Evolutionary conservation across 306 rosid genomes (phyloP), one percentile per base, ranked within the genome.

Genomic region (Sicyos edulis): DNA sequence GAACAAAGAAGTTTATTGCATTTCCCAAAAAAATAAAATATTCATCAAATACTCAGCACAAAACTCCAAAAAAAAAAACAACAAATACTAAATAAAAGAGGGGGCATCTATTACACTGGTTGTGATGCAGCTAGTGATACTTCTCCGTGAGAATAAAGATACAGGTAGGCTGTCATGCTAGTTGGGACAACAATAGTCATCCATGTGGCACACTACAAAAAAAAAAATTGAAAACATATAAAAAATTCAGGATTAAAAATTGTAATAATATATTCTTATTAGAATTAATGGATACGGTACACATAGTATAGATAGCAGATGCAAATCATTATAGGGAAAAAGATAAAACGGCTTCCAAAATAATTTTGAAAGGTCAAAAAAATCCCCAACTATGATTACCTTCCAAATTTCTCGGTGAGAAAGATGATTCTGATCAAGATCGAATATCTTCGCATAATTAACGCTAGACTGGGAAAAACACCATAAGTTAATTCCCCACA

Each of bases 31-130:
- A 71, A 22, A 24, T 22, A 44, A 16, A 61, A 52, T 24, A 71
- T 52, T 37, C 40, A 56, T 70, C 63, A 71, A 72, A 34, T 76
- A 71, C 50, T 62, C 29, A 26, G 1, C 29, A 26, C 29, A 26
- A 26, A 26, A 26, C 29, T 26, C 29, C 29, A 26, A 26, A 26
- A 26, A 26, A 26, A 26, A 26, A 26, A 26, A 26, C 3, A 1
- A 26, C 29, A 26, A 26, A 26, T 26, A 26, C 29, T 26, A 26
- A 54, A 57, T 74, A 74, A 75, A 82, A 79, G 82, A 82, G 89
- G 97, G 89, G 82, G 92, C 96, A 77, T 91, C 96, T 95, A 95
- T 95, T 95, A 91, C 99, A 95, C 99, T 84, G 99, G 99, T 95
- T 95, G 99, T 78, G 96, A 91, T 85, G 99, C 99, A 83, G 99